Conservation (phyloP, 345 rosid species). For the Salix purpurea region DNA sequence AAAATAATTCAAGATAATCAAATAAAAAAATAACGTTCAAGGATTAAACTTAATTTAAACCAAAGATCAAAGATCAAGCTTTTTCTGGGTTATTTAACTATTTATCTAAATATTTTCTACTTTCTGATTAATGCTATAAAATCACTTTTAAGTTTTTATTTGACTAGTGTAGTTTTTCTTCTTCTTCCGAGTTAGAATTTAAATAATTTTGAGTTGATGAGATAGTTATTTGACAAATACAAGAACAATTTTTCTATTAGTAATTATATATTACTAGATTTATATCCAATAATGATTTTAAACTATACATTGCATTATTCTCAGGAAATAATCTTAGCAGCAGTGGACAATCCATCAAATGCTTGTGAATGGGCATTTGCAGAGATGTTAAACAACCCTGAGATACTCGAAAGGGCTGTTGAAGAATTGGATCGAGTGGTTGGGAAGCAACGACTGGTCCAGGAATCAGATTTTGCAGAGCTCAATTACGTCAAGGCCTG, state of each 20-base stretch:
- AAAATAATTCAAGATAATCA: too few species aligned
- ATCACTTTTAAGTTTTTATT: too few species aligned
- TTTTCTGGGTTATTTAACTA: too few species aligned
- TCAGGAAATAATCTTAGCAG: slow-evolving; percentile 50
- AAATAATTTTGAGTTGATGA: too few species aligned
- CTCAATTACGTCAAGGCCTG: slow-evolving; percentile 52
- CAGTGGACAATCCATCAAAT: slow-evolving; percentile 57
- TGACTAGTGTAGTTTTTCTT: too few species aligned
- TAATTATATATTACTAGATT: neutral
- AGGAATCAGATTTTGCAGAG: slow-evolving; percentile 40
- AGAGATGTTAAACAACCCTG: slow-evolving; percentile 50
- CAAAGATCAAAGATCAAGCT: too few species aligned
- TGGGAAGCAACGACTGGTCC: slow-evolving; percentile 43
- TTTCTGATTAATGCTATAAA: too few species aligned
- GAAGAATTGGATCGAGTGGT: slow-evolving; percentile 45
- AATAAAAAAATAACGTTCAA: too few species aligned
- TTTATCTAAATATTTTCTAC: too few species aligned
- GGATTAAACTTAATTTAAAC: too few species aligned
- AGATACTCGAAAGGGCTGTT: slow-evolving; percentile 32
- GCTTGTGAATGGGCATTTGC: slow-evolving; percentile 54
- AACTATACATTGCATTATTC: neutral
- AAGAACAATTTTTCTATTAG: too few species aligned
- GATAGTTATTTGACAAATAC: neutral
- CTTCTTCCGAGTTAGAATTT: too few species aligned
- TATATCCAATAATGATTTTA: neutral